These are phyloP conservation scores for Camelina hispida DNA, from an alignment of 345 rosid genomes.

Conservation along the genomic window DNA sequence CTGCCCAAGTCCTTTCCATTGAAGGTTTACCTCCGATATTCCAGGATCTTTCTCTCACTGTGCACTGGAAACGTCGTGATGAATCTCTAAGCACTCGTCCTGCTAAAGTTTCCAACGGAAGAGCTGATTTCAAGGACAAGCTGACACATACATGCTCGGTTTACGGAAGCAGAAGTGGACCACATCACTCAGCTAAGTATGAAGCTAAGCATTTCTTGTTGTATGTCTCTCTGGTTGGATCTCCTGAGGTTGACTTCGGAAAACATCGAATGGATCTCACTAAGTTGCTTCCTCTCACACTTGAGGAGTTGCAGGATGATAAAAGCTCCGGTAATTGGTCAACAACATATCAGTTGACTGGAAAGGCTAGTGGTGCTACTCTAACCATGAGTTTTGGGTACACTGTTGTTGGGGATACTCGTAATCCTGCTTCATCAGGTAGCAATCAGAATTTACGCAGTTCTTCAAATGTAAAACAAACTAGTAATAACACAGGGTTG, in stretches of 20 bases:
- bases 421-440: slow-evolving; percentile 46
- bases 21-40: slow-evolving; percentile 69
- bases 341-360: slow-evolving; percentile 83
- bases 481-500: slow-evolving; percentile 37
- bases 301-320: slow-evolving; percentile 94
- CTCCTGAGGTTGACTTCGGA: slow-evolving; percentile 83
- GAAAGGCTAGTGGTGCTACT: slow-evolving; percentile 74
- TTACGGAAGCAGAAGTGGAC: slow-evolving; percentile 84
- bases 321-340: slow-evolving; percentile 93
- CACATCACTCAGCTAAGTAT: slow-evolving; percentile 87
- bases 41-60: slow-evolving; percentile 60
- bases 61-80: slow-evolving; percentile 92
- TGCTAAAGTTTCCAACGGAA: slow-evolving; percentile 63
- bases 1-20: slow-evolving; percentile 73
- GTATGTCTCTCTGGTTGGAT: slow-evolving; percentile 60
- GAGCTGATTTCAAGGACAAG: slow-evolving; percentile 74
- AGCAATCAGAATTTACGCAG: slow-evolving; percentile 46
- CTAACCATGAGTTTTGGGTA: slow-evolving; percentile 89
- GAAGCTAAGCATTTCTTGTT: slow-evolving; percentile 95
- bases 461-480: slow-evolving; percentile 50
- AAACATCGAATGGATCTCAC: slow-evolving; percentile 96
- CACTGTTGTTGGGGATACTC: slow-evolving; percentile 64
- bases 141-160: slow-evolving; percentile 74
- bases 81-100: slow-evolving; percentile 67
- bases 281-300: slow-evolving; percentile 83